phyloP scores from a whole-genome alignment of 2,329 filamentous ascomycete genomes.

The Colletotrichum chrysophilum region DNA sequence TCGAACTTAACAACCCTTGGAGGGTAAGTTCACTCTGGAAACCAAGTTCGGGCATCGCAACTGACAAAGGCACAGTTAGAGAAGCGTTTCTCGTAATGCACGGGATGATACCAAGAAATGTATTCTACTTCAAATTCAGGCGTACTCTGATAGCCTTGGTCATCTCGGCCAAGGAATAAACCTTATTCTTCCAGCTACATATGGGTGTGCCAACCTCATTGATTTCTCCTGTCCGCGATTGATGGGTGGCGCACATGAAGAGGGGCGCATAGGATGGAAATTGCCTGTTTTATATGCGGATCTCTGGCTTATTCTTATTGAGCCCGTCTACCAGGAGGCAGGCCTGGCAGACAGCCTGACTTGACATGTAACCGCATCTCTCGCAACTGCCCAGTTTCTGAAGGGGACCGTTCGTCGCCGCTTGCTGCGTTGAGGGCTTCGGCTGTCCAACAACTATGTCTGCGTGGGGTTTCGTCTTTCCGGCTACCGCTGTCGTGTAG shows the following conservation, averaged over 20 bases:
- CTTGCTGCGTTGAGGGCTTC: neutral
- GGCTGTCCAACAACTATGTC: neutral
- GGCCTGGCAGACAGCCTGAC: constrained; percentile 91
- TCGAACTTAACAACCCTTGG: constrained; percentile 69
- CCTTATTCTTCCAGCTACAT: neutral
- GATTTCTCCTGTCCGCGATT: neutral
- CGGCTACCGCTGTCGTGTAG: constrained; percentile 45
- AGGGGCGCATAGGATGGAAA: neutral
- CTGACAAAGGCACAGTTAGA: constrained; percentile 49
- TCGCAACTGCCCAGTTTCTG: constrained; percentile 84
- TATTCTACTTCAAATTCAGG: neutral
- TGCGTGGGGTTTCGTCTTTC: neutral
- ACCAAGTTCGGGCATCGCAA: neutral
- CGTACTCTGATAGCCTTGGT: neutral
- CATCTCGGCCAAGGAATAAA: neutral
- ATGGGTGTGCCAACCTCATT: neutral
- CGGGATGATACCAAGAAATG: neutral
- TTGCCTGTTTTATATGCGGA: constrained; percentile 50
- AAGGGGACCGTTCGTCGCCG: constrained; percentile 33
- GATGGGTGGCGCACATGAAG: neutral
- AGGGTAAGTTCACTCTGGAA: constrained; percentile 49
- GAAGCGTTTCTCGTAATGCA: constrained; percentile 52
- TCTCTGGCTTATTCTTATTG: constrained; percentile 77
- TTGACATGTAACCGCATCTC: constrained; percentile 93
- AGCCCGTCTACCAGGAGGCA: constrained; percentile 88